These are phyloP conservation scores for Irpex sp. DNA, from an alignment of 1,284 basidiomycete species.

Conservation along the genomic window DNA sequence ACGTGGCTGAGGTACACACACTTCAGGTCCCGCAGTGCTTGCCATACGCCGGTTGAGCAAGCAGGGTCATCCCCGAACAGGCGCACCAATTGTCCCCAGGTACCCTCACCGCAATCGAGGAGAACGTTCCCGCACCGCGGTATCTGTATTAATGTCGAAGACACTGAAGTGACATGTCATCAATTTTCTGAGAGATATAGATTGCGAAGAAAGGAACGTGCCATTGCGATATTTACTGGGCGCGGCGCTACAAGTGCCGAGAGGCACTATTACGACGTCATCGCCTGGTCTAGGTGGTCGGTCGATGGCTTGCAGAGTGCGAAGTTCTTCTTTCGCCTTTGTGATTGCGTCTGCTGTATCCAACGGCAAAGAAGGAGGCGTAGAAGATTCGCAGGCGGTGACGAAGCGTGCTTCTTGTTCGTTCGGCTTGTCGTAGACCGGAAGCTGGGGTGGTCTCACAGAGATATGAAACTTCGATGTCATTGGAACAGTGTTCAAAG, in stretches of 20 bases:
- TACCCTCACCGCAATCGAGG: conserved; percentile 91
- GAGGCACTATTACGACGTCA: conserved; percentile 69
- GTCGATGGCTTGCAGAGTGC: conserved; percentile 6
- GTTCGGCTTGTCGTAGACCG: conserved; percentile 27
- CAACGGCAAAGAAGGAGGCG: conserved; percentile 31
- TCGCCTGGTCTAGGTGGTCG: conserved; percentile 41
- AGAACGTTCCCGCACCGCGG: conserved; percentile 69
- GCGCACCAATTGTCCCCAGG: conserved; percentile 84
- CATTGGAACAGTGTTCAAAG: conserved; percentile 41
- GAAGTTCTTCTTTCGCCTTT: conserved; percentile 28
- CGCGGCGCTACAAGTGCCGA: conserved; percentile 88
- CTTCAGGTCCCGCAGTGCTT: conserved; percentile 69
- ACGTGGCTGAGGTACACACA: conserved; percentile 89
- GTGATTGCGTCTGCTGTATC: conserved; percentile 33
- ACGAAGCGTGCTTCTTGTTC: conserved; percentile 48
- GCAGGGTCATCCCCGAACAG: conserved; percentile 63
- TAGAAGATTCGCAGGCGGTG: conserved; percentile 30
- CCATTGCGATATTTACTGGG: conserved; percentile 86
- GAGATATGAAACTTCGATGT: conserved; percentile 33
- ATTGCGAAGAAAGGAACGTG: conserved; percentile 30
- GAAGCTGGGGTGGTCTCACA: conserved; percentile 46
- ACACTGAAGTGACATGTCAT: conserved; percentile 47
- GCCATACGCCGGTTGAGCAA: conserved; percentile 41
- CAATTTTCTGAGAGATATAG: background rate
- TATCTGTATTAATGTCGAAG: conserved; percentile 70